phyloP scores from a whole-genome alignment of 306 rosid genomes.

The Pyrus betulifolia region DNA sequence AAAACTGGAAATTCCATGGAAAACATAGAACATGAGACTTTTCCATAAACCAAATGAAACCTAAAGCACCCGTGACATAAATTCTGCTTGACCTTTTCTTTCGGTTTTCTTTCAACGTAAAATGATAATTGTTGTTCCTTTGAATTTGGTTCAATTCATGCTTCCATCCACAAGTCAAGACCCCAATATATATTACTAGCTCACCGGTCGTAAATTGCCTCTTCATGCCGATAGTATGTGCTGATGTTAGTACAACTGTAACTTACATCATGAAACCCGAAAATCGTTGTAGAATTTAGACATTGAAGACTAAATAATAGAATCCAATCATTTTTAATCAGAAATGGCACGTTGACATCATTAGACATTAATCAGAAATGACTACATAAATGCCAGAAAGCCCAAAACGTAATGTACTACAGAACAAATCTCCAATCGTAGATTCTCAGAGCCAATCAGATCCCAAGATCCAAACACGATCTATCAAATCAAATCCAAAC shows the following conservation, averaged over 20 bases:
- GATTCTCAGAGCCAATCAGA: conserved; percentile 12
- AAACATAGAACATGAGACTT: not conserved
- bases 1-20: not conserved
- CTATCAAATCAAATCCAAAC: not conserved
- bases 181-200: not conserved
- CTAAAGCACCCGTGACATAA: not conserved
- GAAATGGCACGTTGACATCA: not conserved
- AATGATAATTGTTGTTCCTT: not conserved
- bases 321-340: not conserved
- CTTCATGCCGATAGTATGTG: not conserved
- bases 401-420: not conserved
- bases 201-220: not conserved
- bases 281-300: not conserved
- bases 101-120: not conserved
- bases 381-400: not conserved
- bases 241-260: not conserved
- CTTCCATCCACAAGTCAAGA: not conserved
- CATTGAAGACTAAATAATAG: not conserved
- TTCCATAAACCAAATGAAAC: not conserved
- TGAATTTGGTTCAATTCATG: not conserved
- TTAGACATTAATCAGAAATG: not conserved
- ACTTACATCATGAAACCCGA: not conserved
- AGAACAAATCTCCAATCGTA: no score
- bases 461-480: conserved; percentile 13
- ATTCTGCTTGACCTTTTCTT: not conserved